Percentiles rank a stretch among this genome's conserved stretches.
phyloP scores from a whole-genome alignment of 768 basidiomycete genomes.

The Pulveroboletus ravenelii region DNA sequence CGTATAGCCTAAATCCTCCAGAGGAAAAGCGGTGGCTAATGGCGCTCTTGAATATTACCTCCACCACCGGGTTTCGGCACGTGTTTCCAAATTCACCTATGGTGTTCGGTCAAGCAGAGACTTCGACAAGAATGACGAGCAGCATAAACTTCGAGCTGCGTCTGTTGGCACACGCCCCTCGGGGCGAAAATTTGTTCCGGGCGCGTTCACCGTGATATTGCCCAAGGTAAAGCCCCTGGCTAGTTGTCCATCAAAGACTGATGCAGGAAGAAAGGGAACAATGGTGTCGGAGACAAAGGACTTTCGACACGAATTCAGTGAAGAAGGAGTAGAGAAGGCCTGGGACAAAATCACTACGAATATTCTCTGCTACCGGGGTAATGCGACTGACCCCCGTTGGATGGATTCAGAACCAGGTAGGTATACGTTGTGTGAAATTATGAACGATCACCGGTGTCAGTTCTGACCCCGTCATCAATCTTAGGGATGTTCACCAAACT shows the following conservation, averaged over 20 bases:
- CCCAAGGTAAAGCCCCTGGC: conserved; percentile 14
- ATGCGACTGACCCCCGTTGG: conserved; percentile 24
- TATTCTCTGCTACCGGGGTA: conserved; percentile 28
- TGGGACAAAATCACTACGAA: conserved; percentile 30
- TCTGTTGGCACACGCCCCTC: conserved; percentile 29
- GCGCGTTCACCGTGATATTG: conserved; percentile 30
- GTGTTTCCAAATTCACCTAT: conserved; percentile 38
- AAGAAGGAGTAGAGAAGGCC: conserved; percentile 24
- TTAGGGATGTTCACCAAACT: conserved; percentile 27
- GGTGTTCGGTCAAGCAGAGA: conserved; percentile 30
- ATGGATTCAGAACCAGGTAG: conserved; percentile 29
- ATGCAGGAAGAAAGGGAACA: conserved; percentile 19
- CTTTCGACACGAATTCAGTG: conserved; percentile 31
- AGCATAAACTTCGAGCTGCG: conserved; percentile 27
- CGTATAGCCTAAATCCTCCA: too few species aligned
- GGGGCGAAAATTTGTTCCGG: conserved; percentile 30
- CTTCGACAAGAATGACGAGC: conserved; percentile 27
- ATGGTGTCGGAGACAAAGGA: conserved; percentile 28
- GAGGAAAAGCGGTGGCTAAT: too few species aligned
- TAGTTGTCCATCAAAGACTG: not conserved
- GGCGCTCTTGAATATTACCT: too few species aligned
- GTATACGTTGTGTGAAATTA: not conserved
- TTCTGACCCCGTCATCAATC: not conserved
- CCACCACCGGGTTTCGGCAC: conserved; percentile 36
- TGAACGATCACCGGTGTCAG: not conserved